Base-by-base conservation (phyloP, 768 basidiomycete species). In the Gelatoporia subvermispora region DNA sequence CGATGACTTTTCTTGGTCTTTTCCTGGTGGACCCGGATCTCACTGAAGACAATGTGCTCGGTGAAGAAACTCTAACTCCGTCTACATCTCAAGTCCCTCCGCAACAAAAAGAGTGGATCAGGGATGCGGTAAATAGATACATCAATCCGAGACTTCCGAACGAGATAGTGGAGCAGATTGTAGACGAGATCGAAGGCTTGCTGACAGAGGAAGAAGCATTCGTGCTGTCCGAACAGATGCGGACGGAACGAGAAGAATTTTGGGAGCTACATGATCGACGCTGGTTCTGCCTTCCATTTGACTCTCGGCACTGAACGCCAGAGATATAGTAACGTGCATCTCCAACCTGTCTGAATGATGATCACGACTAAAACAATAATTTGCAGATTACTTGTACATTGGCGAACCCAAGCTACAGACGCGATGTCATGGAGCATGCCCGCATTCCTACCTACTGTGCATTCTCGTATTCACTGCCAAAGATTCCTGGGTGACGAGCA, bases 281-380 rank as follows among this genome's bases (percentile, higher is more conserved):
- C 55, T 72, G 76, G 54, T 79, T 78, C 56, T 76, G 74, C 56
- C 64, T 78, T 23, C 74, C 74, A 3, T 78, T 78, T 52, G 71
- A 77, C 58, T 64, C 74, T 16, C 76, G 73, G 72, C n/a, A 16
- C 21, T 39, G 38, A 17, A 16, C 7, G 16, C 16, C n/a, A 39
- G 35, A 36, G 20, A n/a, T n/a, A n/a, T n/a, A n/a, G n/a, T n/a
- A n/a, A n/a, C n/a, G n/a, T n/a, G n/a, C n/a, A n/a, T n/a, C n/a
- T n/a, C n/a, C n/a, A n/a, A n/a, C n/a, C n/a, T n/a, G n/a, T n/a
- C n/a, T n/a, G n/a, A n/a, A n/a, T n/a, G n/a, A n/a, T n/a, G n/a
- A n/a, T n/a, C n/a, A n/a, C n/a, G n/a, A n/a, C n/a, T n/a, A n/a
- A n/a, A n/a, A n/a, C 28, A 31, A 13, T 7, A 7, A 31, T 31